Evolutionary conservation across 2,329 filamentous ascomycete species (phyloP).

Genomic region (Talaromyces sp.): DNA sequence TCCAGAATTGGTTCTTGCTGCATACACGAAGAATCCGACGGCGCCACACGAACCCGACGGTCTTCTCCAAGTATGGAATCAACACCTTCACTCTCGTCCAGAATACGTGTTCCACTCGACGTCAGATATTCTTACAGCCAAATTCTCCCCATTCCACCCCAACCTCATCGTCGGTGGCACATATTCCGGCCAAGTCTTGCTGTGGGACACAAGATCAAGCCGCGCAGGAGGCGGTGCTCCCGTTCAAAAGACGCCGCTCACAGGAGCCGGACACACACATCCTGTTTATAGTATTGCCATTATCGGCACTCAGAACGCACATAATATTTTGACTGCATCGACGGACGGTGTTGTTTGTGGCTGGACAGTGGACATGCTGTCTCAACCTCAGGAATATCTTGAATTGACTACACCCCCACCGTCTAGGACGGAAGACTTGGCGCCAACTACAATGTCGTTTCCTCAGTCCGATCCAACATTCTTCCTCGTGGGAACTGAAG

Average conservation of each 20-base stretch:
- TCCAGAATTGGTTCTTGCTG: slow-evolving; percentile 83
- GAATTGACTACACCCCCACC: slow-evolving; percentile 81
- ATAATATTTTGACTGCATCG: slow-evolving; percentile 95
- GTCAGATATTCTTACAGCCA: slow-evolving; percentile 89
- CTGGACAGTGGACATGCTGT: slow-evolving; percentile 97
- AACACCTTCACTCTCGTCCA: slow-evolving; percentile 86
- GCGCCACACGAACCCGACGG: slow-evolving; percentile 92
- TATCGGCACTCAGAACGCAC: slow-evolving; percentile 95
- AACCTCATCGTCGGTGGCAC: slow-evolving; percentile 94
- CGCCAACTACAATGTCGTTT: slow-evolving; percentile 91
- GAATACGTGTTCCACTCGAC: slow-evolving; percentile 97
- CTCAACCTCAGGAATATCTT: slow-evolving; percentile 89
- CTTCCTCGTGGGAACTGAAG: slow-evolving; percentile 94
- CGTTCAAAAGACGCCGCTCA: slow-evolving; percentile 92
- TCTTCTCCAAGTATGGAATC: slow-evolving; percentile 93
- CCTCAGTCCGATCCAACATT: slow-evolving; percentile 93
- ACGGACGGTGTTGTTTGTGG: slow-evolving; percentile 96
- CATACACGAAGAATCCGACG: slow-evolving; percentile 95
- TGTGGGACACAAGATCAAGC: slow-evolving; percentile 93
- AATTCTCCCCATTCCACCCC: slow-evolving; percentile 97
- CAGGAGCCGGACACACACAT: slow-evolving; percentile 90
- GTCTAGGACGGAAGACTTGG: slow-evolving; percentile 88
- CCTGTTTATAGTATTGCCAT: slow-evolving; percentile 94
- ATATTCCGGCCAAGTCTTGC: slow-evolving; percentile 90
- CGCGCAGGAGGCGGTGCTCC: slow-evolving; percentile 63